Base-by-base conservation (phyloP, 192 early-diverging fungal species). In the Phycomyces blakesleeanus region DNA sequence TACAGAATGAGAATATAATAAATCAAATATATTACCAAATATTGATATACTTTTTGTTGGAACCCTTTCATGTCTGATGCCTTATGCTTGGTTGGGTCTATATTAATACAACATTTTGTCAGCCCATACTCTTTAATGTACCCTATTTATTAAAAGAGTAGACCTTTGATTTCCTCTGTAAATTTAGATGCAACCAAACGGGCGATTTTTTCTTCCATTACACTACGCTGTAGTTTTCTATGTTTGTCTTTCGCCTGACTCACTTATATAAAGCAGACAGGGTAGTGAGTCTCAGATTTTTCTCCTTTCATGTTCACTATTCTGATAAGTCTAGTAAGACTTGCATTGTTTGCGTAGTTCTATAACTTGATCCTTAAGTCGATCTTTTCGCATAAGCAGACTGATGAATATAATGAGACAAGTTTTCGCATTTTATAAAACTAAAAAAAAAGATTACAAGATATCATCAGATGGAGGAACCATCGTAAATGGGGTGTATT, bases 141-240 rank as follows among this genome's bases (percentile, higher is more conserved):
- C 7, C 21, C 0, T 26, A n/a, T 24, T 7, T 51, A 22, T 40
- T 10, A 0, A 5, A 39, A 20, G 1, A 5, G 0, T 9, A 42
- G 37, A 66, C 64, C 64, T 51, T 57, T 38, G 18, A 66, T 66
- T 5, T 16, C 44, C 37, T 66, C 56, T 12, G 64, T 26, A n/a
- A 66, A 57, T 15, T 50, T 49, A 5, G 64, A 21, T 4, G 55
- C 21, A 20, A 66, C 39, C 4, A 66, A 16, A 29, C 44, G 26
- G 10, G 64, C 26, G 1, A 66, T n/a, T 12, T 57, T 56, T 51
- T 66, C 64, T 58, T 76, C 70, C 1, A 41, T 57, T 6, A 57
- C 11, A 20, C 8, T 3, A 38, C 39, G 14, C 20, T 22, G 14
- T 57, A 57, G 29, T 6, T 39, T 57, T 21, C 39, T 38, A 22